These are phyloP conservation scores for Gillenia trifoliata DNA, from an alignment of 306 rosid species.

Conservation along the genomic window DNA sequence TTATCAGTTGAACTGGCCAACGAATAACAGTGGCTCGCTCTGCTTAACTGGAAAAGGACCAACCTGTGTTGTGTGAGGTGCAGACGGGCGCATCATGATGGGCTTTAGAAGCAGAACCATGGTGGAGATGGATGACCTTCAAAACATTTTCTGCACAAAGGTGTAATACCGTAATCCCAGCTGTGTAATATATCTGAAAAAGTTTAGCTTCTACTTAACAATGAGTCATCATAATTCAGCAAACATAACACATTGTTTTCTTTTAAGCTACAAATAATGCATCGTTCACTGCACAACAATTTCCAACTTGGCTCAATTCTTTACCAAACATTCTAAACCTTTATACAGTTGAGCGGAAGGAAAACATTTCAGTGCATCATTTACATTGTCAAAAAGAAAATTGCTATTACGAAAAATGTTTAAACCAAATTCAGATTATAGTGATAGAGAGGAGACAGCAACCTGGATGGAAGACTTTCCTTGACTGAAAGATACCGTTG, in stretches of 20 bases:
- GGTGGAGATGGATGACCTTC: slow-evolving; percentile 28
- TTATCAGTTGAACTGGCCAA: background rate
- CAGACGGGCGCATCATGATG: slow-evolving; percentile 20
- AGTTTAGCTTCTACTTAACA: background rate
- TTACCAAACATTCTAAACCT: background rate
- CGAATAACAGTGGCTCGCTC: background rate
- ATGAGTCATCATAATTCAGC: background rate
- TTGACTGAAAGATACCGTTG: slow-evolving; percentile 59
- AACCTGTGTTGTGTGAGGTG: slow-evolving; percentile 19
- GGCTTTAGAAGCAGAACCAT: slow-evolving; percentile 19
- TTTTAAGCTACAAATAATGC: background rate
- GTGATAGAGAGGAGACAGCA: slow-evolving; percentile 21
- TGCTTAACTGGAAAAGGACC: background rate
- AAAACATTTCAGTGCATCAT: background rate
- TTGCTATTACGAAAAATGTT: background rate
- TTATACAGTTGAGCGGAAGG: background rate
- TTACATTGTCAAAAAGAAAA: background rate
- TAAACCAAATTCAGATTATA: slow-evolving; percentile 5
- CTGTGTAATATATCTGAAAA: background rate
- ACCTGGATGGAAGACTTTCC: slow-evolving; percentile 74
- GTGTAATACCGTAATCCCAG: slow-evolving; percentile 16
- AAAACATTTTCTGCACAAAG: slow-evolving; percentile 48
- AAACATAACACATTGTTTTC: background rate
- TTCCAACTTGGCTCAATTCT: too few relatives aligned
- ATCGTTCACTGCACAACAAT: background rate